These are phyloP conservation scores for Hanseniaspora thailandica DNA, from an alignment of 805 yeast genomes.

Conservation along the genomic window DNA sequence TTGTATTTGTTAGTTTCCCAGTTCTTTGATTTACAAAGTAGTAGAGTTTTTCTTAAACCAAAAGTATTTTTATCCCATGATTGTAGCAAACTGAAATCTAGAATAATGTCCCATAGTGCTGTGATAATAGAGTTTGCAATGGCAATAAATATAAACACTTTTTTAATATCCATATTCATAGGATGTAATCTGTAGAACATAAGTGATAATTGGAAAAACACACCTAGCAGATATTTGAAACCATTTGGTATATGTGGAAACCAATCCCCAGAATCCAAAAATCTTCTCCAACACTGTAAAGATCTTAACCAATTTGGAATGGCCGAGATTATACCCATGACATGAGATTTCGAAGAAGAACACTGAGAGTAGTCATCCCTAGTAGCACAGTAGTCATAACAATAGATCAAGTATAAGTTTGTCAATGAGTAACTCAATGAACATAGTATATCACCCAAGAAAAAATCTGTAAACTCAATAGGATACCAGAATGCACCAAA, in stretches of 20 bases:
- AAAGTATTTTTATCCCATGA: constrained; percentile 40
- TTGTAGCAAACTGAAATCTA: constrained; percentile 93
- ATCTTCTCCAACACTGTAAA: constrained; percentile 84
- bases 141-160: constrained; percentile 61
- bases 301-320: constrained; percentile 86
- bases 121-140: constrained; percentile 58
- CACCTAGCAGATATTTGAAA: constrained; percentile 57
- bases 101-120: constrained; percentile 75
- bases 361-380: constrained; percentile 34
- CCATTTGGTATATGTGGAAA: constrained; percentile 93
- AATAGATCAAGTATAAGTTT: constrained; percentile 72
- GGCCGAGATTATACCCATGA: constrained; percentile 73
- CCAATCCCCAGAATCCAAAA: constrained; percentile 84
- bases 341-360: constrained; percentile 65
- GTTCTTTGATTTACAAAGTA: constrained; percentile 37
- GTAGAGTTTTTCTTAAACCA: constrained; percentile 60
- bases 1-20: constrained; percentile 28
- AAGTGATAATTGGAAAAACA: constrained; percentile 56
- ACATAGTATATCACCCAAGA: constrained; percentile 81
- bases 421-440: constrained; percentile 81
- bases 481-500: constrained; percentile 78
- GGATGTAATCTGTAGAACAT: constrained; percentile 66
- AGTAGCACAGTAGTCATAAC: constrained; percentile 54
- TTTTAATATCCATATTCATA: constrained; percentile 17
- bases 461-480: constrained; percentile 90